These are phyloP conservation scores for Forsythia suspensa DNA, from an alignment of 257 asterid species.

Conservation along the genomic window DNA sequence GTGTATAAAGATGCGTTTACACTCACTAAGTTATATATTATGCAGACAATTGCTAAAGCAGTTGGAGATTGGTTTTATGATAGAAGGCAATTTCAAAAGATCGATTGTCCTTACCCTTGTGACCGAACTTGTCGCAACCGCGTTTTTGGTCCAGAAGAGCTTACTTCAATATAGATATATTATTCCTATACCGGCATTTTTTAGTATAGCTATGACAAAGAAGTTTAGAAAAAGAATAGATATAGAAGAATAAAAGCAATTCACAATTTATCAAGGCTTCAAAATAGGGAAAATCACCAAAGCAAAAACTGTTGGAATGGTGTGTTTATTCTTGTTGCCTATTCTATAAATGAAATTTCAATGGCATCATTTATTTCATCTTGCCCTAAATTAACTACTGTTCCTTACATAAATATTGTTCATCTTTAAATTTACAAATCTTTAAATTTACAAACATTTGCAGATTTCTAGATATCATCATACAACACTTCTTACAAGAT, in stretches of 20 bases:
- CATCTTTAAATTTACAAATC: too few relatives aligned
- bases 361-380: not conserved
- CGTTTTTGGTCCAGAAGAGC: conserved; percentile 42
- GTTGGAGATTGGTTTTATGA: conserved; percentile 90
- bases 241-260: not conserved
- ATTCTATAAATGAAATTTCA: conserved; percentile 1
- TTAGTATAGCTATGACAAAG: not conserved
- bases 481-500: too few relatives aligned
- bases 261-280: conserved; percentile 26
- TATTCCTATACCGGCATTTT: not conserved
- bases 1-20: not conserved
- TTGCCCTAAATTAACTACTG: not conserved
- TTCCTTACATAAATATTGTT: too few relatives aligned
- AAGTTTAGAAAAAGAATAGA: conserved; percentile 16
- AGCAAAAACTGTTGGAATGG: conserved; percentile 13
- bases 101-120: conserved; percentile 94
- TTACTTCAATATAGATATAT: conserved; percentile 22
- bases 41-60: conserved; percentile 79
- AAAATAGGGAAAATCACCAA: conserved; percentile 25
- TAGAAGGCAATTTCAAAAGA: conserved; percentile 68
- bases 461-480: too few relatives aligned
- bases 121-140: conserved; percentile 87
- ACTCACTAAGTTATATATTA: not conserved
- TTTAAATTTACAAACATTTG: too few relatives aligned
- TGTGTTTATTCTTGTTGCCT: not conserved